Conservation (phyloP, 2,329 filamentous ascomycete species). For the Fusarium buharicum region DNA sequence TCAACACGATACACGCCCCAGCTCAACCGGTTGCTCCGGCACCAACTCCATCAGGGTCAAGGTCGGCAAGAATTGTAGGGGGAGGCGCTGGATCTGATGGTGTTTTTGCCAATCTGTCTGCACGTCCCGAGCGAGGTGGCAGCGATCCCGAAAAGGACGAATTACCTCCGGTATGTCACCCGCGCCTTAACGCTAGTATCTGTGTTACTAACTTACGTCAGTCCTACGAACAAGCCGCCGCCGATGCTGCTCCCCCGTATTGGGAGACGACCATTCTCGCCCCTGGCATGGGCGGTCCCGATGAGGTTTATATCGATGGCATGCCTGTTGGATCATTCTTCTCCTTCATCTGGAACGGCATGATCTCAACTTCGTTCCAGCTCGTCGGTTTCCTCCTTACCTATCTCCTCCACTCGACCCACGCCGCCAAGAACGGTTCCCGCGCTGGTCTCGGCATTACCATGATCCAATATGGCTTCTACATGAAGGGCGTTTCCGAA, state of each 20-base stretch:
- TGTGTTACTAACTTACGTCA: conserved; percentile 57
- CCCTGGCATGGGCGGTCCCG: conserved; percentile 85
- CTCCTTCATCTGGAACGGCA: conserved; percentile 89
- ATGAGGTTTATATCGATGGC: conserved; percentile 97
- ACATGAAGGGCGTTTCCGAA: conserved; percentile 77
- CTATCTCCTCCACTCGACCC: conserved; percentile 96
- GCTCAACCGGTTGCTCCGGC: conserved; percentile 26
- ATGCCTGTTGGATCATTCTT: conserved; percentile 91
- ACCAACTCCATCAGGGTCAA: conserved; percentile 51
- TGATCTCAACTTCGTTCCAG: conserved; percentile 98
- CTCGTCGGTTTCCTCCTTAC: conserved; percentile 97
- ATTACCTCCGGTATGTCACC: conserved; percentile 82
- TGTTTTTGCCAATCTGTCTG: conserved; percentile 94
- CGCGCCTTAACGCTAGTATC: neutral
- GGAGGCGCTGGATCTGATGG: conserved; percentile 86
- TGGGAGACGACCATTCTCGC: conserved; percentile 99
- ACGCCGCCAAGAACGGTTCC: conserved; percentile 97
- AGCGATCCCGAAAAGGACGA: conserved; percentile 86
- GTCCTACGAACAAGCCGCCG: conserved; percentile 98
- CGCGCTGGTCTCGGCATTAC: conserved; percentile 94
- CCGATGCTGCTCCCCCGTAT: conserved; percentile 94
- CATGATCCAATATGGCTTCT: conserved; percentile 95
- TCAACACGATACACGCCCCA: conserved; percentile 31
- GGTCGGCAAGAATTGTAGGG: conserved; percentile 66
- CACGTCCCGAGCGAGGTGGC: conserved; percentile 84